These are phyloP conservation scores for Piper betle DNA, from an alignment of 164 flowering plant genomes.

Conservation along the genomic window DNA sequence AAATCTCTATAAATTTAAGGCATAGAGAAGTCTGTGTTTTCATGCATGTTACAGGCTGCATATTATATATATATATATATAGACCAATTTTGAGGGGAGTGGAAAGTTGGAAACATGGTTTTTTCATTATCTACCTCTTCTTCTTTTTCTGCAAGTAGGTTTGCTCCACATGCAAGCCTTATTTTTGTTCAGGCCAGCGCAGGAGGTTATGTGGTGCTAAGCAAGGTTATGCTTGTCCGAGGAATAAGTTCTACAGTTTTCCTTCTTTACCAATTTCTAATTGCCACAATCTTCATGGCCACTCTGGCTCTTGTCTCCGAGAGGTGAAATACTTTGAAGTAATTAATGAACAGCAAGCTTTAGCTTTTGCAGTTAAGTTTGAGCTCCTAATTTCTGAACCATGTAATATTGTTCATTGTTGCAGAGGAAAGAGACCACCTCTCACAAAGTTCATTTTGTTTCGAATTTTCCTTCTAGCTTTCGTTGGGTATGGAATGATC, in stretches of 20 bases:
- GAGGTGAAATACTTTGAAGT: too few relatives aligned
- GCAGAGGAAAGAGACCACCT: conserved; percentile 14
- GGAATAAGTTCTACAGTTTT: conserved; percentile 1
- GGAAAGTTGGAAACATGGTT: too few relatives aligned
- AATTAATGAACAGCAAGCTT: not conserved
- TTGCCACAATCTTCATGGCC: conserved; percentile 2
- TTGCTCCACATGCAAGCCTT: conserved; percentile 2
- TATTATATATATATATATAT: too few relatives aligned
- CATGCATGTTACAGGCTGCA: too few relatives aligned
- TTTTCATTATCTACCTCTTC: not conserved
- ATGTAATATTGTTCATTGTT: not conserved
- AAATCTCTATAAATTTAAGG: too few relatives aligned
- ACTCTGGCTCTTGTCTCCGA: not conserved
- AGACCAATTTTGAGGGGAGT: too few relatives aligned
- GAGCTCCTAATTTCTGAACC: not conserved
- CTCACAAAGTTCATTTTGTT: conserved; percentile 7
- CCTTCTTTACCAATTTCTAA: not conserved
- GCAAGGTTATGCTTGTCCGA: conserved; percentile 2
- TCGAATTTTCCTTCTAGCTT: conserved; percentile 13
- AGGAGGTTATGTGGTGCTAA: conserved; percentile 2
- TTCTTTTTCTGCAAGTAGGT: not conserved
- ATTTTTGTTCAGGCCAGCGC: conserved; percentile 1
- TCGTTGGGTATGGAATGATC: conserved; percentile 8
- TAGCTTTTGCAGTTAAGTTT: too few relatives aligned
- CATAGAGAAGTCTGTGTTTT: too few relatives aligned